These are phyloP conservation scores for Fusarium longipes DNA, from an alignment of 2,329 filamentous ascomycete species.

Conservation along the genomic window DNA sequence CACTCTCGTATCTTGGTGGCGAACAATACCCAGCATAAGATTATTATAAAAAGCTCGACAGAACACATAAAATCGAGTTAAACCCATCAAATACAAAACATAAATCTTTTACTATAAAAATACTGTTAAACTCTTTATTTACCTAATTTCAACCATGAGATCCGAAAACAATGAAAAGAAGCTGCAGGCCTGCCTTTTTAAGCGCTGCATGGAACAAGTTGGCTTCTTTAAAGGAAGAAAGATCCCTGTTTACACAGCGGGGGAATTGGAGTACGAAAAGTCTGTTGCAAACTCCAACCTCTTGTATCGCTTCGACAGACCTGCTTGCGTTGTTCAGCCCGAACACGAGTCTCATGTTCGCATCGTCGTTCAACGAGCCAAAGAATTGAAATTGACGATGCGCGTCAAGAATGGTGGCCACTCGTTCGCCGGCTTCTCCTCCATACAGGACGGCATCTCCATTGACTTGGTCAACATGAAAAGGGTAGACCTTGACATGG, in stretches of 20 bases:
- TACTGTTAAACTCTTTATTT: too few species aligned
- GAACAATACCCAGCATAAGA: too few species aligned
- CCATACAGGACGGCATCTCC: slow-evolving; percentile 44
- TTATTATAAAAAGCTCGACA: too few species aligned
- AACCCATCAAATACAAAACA: too few species aligned
- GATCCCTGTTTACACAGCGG: neutral
- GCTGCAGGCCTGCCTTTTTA: neutral
- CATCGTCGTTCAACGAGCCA: slow-evolving; percentile 8
- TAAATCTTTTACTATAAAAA: too few species aligned
- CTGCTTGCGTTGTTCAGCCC: slow-evolving; percentile 27
- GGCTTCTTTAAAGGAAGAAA: slow-evolving; percentile 9
- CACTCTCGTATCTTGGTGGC: too few species aligned
- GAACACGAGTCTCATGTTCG: slow-evolving; percentile 21
- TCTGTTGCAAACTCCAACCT: slow-evolving; percentile 32
- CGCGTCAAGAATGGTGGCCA: slow-evolving; percentile 50
- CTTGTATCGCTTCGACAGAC: slow-evolving; percentile 30
- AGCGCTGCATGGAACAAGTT: slow-evolving; percentile 7
- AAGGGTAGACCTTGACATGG: slow-evolving; percentile 39
- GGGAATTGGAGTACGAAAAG: slow-evolving; percentile 24
- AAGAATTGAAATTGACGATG: slow-evolving; percentile 14
- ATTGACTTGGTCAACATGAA: slow-evolving; percentile 50
- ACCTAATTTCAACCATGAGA: neutral
- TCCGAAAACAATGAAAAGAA: neutral
- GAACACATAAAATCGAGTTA: too few species aligned
- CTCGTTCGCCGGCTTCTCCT: slow-evolving; percentile 49